Evolutionary conservation across 805 yeast species (phyloP), one percentile per base, ranked within the genome.

Genomic region (Yamadazyma tumulicola): DNA sequence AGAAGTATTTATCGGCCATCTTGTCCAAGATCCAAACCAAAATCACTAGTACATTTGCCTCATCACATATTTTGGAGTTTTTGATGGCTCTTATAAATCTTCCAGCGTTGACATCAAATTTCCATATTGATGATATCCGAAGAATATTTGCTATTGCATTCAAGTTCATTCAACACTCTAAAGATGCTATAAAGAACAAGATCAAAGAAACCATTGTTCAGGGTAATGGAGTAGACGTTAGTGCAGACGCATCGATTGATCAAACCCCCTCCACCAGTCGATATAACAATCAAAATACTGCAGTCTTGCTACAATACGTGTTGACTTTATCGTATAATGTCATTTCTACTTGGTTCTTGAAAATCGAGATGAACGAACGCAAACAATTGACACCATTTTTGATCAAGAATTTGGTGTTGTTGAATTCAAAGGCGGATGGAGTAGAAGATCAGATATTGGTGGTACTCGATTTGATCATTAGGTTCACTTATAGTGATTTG

Each of bases 61-160:
- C 81, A 41, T 75, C 85, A 4, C 88, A 83, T 42, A 80, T 84
- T 20, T 58, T 88, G 39, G 95, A 87, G 49, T 83, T 88, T 45
- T 60, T 87, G 36, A 55, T 79, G 41, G 73, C 86, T 1, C 58
- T 88, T 25, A 71, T 85, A 0, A 72, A 81, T 36, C 68, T 82
- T 26, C 88, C 91, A 0, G 57, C 75, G 2, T 57, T 86, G 38
- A 78, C 85, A 1, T 71, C 85, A 1, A 81, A 81, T 47, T 81
- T 86, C 51, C 82, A 85, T 3, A 69, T 72, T 13, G 93, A 84
- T 32, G 95, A 87, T 47, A 82, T 72, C 53, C 81, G 79, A 48
- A 67, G 88, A 30, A 85, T 86, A 2, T 85, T 87, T 62, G 95
- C 85, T 2, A 83, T 87, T 52, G 81, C 88, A 1, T 84, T 87